Percentiles rank a stretch among this genome's conserved stretches.
These are phyloP conservation scores for Phytophthora boehmeriae DNA, from an alignment of 352 stramenopile genomes.

Conservation along the genomic window DNA sequence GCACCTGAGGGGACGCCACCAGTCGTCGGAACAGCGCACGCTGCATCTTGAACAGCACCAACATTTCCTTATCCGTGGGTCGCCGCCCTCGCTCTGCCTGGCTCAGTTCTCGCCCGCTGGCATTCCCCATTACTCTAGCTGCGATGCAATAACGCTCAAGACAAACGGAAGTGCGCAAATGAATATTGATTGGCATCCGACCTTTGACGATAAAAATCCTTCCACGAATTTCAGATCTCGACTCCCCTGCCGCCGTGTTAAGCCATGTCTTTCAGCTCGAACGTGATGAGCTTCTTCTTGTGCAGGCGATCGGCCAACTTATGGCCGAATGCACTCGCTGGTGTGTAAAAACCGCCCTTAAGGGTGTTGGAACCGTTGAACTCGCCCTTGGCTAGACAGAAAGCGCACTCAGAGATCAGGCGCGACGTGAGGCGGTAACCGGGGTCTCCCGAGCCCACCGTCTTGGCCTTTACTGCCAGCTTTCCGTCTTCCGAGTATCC, in stretches of 20 bases:
- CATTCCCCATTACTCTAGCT: constrained; percentile 57
- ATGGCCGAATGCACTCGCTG: constrained; percentile 61
- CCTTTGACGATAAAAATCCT: constrained; percentile 3
- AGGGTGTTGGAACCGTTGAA: constrained; percentile 21
- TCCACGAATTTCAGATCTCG: constrained; percentile 3
- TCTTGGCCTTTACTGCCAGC: constrained; percentile 46
- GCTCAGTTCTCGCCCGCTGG: constrained; percentile 32
- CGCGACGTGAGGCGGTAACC: constrained; percentile 64
- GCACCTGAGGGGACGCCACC: constrained; percentile 66
- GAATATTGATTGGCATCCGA: constrained; percentile 27
- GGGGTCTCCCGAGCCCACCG: constrained; percentile 49
- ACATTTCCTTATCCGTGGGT: constrained; percentile 66
- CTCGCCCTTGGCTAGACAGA: constrained; percentile 64
- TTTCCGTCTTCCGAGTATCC: constrained; percentile 53
- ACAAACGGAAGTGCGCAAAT: constrained; percentile 17
- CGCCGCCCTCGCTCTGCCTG: constrained; percentile 48
- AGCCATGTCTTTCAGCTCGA: constrained; percentile 45
- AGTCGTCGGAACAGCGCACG: constrained; percentile 60
- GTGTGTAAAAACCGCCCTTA: constrained; percentile 63
- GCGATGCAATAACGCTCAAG: neutral
- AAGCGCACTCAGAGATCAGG: constrained; percentile 63
- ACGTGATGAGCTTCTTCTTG: constrained; percentile 60
- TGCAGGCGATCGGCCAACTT: constrained; percentile 56
- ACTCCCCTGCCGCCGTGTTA: too few species aligned
- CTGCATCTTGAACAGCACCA: constrained; percentile 68